A percentile compares a stretch with the other conserved stretches of the same genome.
These are phyloP conservation scores for Yamadazyma aaseri DNA, from an alignment of 1,139 yeast genomes.

Conservation along the genomic window DNA sequence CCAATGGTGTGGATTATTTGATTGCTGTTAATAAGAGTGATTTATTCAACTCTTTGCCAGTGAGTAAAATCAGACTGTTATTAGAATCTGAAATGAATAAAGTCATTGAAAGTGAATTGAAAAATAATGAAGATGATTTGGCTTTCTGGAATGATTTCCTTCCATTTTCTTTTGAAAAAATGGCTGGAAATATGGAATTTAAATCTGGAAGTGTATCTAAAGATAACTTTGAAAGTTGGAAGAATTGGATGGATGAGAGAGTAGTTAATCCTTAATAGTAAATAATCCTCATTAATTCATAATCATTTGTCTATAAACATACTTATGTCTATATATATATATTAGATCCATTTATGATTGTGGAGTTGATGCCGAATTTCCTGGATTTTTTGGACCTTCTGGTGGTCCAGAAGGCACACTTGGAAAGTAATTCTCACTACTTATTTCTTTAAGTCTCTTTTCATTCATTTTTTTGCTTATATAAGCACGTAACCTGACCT, in stretches of 20 bases:
- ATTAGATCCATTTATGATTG: no score
- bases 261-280: constrained; percentile 48
- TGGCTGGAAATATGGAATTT: constrained; percentile 75
- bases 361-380: no score
- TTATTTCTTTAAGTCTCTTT: constrained; percentile 40
- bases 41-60: constrained; percentile 77
- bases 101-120: constrained; percentile 46
- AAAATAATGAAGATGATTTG: constrained; percentile 31
- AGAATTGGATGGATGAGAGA: constrained; percentile 75
- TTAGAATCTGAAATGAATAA: constrained; percentile 66
- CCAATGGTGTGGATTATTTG: constrained; percentile 66
- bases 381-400: no score
- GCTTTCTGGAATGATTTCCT: constrained; percentile 41
- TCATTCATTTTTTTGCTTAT: constrained; percentile 37
- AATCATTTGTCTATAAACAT: no score
- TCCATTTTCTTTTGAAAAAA: constrained; percentile 56
- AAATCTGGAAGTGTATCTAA: constrained; percentile 67
- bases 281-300: no score
- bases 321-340: no score
- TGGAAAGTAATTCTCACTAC: constrained; percentile 53
- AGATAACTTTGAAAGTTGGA: constrained; percentile 58
- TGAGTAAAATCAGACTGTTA: constrained; percentile 52
- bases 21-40: constrained; percentile 84
- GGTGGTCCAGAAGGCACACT: not conserved
- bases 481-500: constrained; percentile 46